Conservation (phyloP, 202 grass and related monocot species). For the Schoenoplectus tabernaemontani region DNA sequence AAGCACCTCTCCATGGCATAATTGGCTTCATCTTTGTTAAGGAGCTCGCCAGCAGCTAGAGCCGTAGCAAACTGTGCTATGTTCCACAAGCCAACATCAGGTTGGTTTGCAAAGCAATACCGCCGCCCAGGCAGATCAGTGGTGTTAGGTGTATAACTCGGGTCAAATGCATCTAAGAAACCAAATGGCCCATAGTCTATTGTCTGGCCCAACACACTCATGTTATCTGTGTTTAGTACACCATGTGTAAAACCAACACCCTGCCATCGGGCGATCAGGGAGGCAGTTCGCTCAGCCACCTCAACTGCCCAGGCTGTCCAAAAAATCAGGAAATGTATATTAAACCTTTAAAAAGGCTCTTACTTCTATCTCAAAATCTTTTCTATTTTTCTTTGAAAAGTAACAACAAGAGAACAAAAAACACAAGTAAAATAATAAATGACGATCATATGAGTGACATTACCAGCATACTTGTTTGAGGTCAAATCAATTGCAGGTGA, state of each 20-base stretch:
- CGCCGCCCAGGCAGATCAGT: conserved; percentile 77
- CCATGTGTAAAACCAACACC: conserved; percentile 98
- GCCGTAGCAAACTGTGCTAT: conserved; percentile 81
- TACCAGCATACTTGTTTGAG: conserved; percentile 98
- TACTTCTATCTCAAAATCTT: neutral
- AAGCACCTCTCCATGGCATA: conserved; percentile 90
- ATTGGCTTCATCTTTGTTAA: conserved; percentile 79
- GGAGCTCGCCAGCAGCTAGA: conserved; percentile 60
- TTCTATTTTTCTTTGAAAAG: conserved; percentile 22
- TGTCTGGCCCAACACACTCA: conserved; percentile 87
- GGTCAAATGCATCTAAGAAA: conserved; percentile 95
- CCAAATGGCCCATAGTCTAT: conserved; percentile 98
- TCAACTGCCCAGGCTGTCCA: conserved; percentile 89
- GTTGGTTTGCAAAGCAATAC: conserved; percentile 98
- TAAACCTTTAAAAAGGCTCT: neutral
- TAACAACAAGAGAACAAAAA: neutral
- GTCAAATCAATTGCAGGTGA: conserved; percentile 79
- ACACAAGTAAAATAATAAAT: neutral
- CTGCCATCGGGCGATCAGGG: conserved; percentile 81
- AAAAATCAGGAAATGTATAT: neutral
- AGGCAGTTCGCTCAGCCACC: conserved; percentile 90
- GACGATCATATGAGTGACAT: conserved; percentile 3
- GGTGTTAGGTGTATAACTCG: conserved; percentile 85
- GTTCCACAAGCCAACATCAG: conserved; percentile 96
- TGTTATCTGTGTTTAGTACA: conserved; percentile 95